These are phyloP conservation scores for Penicillium subrubescens DNA, from an alignment of 495 filamentous ascomycete genomes.

Conservation along the genomic window DNA sequence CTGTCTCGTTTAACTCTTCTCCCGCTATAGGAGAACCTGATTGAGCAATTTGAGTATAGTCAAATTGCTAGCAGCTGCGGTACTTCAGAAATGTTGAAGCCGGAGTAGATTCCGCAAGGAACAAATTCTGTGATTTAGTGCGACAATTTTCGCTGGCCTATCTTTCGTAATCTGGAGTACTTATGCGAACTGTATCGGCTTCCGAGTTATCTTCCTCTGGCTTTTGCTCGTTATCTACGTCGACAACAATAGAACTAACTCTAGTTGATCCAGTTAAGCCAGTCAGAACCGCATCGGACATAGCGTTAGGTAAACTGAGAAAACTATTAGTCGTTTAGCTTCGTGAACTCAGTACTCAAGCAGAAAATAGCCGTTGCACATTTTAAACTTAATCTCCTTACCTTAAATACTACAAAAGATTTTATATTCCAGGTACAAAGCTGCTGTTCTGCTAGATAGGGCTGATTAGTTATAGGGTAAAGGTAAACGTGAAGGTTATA, in stretches of 20 bases:
- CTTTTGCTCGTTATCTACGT: not conserved
- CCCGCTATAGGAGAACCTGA: not conserved
- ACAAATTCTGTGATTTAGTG: not conserved
- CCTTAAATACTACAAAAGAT: too few relatives aligned
- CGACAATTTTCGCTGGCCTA: not conserved
- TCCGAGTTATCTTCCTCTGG: slow-evolving; percentile 4
- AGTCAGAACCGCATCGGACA: not conserved
- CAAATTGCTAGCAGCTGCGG: not conserved
- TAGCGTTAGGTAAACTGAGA: not conserved
- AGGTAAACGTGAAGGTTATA: too few relatives aligned
- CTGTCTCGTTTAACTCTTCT: not conserved
- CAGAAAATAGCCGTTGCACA: not conserved
- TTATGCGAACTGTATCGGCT: not conserved
- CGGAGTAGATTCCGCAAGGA: slow-evolving; percentile 1
- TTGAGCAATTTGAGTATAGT: not conserved
- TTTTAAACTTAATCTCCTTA: not conserved
- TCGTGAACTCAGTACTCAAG: too few relatives aligned
- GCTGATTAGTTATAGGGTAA: too few relatives aligned
- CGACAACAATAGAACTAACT: slow-evolving; percentile 1
- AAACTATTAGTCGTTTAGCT: too few relatives aligned
- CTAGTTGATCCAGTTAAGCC: not conserved
- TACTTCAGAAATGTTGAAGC: slow-evolving; percentile 1
- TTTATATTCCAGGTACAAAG: not conserved
- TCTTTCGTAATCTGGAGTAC: slow-evolving; percentile 6
- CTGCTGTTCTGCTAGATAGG: not conserved